Conservation (phyloP, 1,284 basidiomycete species). For the Cryptococcus sp. region DNA sequence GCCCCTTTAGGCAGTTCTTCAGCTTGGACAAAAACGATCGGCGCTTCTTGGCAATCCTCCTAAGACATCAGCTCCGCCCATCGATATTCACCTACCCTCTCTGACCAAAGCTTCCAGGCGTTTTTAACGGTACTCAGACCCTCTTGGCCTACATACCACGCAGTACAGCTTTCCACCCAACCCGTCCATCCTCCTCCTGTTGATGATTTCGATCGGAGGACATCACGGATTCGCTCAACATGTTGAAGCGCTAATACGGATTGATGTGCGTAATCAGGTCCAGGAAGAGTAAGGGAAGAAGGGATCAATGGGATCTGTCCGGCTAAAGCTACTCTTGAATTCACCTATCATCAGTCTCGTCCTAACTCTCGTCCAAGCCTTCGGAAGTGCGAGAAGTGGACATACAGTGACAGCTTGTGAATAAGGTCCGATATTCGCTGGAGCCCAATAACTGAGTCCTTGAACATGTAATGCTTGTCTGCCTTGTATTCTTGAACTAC, state of each 20-base stretch:
- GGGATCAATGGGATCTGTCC: slow-evolving; percentile 93
- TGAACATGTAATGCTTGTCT: slow-evolving; percentile 87
- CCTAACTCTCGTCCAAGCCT: neutral
- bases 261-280: slow-evolving; percentile 41
- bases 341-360: slow-evolving; percentile 53
- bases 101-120: slow-evolving; percentile 48
- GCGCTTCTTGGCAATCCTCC: slow-evolving; percentile 38
- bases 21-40: slow-evolving; percentile 65
- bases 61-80: slow-evolving; percentile 15
- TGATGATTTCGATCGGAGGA: slow-evolving; percentile 53
- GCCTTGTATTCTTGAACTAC: slow-evolving; percentile 33
- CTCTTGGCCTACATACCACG: slow-evolving; percentile 60
- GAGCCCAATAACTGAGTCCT: slow-evolving; percentile 94
- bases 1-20: slow-evolving; percentile 72
- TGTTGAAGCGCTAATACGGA: slow-evolving; percentile 77
- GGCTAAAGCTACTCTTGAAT: slow-evolving; percentile 74
- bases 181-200: slow-evolving; percentile 62
- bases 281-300: slow-evolving; percentile 63
- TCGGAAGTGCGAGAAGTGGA: slow-evolving; percentile 9
- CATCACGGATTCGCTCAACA: slow-evolving; percentile 62
- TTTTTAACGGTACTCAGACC: slow-evolving; percentile 49
- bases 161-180: slow-evolving; percentile 59
- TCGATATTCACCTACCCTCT: slow-evolving; percentile 5
- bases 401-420: slow-evolving; percentile 82
- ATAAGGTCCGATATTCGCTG: slow-evolving; percentile 98